Base-by-base conservation (phyloP, 345 rosid genomes). In the Pelargonium nanum region DNA sequence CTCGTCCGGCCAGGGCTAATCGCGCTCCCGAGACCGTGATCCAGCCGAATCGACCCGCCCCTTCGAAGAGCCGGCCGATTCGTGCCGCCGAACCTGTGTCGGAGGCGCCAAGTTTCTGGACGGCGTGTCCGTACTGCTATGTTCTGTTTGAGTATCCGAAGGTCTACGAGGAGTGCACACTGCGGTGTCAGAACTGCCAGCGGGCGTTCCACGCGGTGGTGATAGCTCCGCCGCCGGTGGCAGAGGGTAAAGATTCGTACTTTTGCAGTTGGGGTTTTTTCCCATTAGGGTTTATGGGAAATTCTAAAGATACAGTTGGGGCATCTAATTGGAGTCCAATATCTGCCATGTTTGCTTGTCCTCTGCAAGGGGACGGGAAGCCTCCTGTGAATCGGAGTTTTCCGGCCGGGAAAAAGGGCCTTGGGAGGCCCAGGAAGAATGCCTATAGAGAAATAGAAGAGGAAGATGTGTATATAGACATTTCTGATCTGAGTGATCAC, bases 51-150 rank as follows among this genome's bases (percentile, higher is more conserved):
- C 55, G 55, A 19, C 60, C 15, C 2, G 20, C 19, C 21, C 19
- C 19, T 24, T 59, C 2, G 22, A 24, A 54, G 19, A 40, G 50
- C 8, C 59, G 5, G 6, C 56, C 34, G 44, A 12, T 53, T 23
- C 20, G 24, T n/a, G 57, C 21, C 17, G 57, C 19, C 2, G 25
- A 21, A 17, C 23, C 26, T 21, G 25, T 21, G 25, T 57, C 83
- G 22, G 52, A 44, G 68, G 71, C 23, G 8, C 72, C 76, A 21
- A 80, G 85, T 65, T 90, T 94, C 77, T 90, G 97, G 99, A 94
- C 99, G 0, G 81, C 95, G 45, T 94, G 99, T 24, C 97, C 97
- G 0, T 94, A 87, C 67, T 93, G 99, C 60, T 90, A 53, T 60
- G 61, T 75, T 9, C 76, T 93, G n/a, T 90, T 77, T 26, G 97